Evolutionary conservation across 2,329 filamentous ascomycete genomes (phyloP), one percentile per base, ranked within the genome.

Genomic region (Fusarium secorum): DNA sequence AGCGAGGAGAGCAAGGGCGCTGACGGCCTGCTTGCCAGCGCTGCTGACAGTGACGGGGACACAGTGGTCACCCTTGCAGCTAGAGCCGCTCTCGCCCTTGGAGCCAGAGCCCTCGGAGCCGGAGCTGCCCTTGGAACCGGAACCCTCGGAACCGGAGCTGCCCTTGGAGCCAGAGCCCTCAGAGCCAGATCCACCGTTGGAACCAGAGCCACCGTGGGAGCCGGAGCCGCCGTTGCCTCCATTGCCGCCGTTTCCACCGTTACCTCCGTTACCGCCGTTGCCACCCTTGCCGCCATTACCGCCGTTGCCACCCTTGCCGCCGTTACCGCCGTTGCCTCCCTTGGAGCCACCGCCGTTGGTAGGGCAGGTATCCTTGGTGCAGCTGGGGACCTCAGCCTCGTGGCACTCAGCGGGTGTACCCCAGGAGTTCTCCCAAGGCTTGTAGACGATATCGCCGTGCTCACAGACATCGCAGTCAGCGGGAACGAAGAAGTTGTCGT

Each of bases 11-110:
- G 72, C 66, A 53, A 74, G 41, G 24, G 52, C 45, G 61, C 70
- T 69, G 66, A 71, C 42, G 33, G 70, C 72, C 56, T 74, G 70
- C 60, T 74, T 74, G 36, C 66, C 60, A 26, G 70, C 73, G 15
- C 57, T 46, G 59, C 33, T 66, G 41, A 71, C 72, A 10, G 41
- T 70, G 59, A 72, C 64, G 14, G 73, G 72, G 22, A 22, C 6
- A 33, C 70, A 54, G 33, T 41, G 26, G 44, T 49, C 26, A 9
- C 61, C 41, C 22, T 36, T 49, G 4, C 65, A 44, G 17, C 30
- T 39, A 5, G 62, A 51, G 7, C n/a, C 41, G 7, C 14, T 41
- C 22, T 32, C 11, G 5, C 55, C 53, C 38, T 54, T 24, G 36
- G 33, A 33, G 24, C 26, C 32, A 4, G 60, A 56, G 17, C 32